Evolutionary conservation across 2,329 filamentous ascomycete genomes (phyloP), one percentile per base, ranked within the genome.

Genomic region (Helotiales sp.): DNA sequence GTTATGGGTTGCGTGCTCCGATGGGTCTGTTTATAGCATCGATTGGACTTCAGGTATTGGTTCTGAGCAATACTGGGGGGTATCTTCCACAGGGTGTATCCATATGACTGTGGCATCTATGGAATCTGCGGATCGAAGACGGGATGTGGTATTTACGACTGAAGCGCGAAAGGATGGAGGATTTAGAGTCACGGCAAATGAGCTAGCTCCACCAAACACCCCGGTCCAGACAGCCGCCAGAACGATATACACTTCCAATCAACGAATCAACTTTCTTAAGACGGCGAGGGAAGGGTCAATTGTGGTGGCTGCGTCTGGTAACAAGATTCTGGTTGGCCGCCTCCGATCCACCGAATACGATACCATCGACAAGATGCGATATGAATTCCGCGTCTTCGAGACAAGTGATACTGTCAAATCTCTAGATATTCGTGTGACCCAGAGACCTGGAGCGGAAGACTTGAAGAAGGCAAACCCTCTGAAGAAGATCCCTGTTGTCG

Each of bases 351-450:
- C 75, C 17, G 74, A 75, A 17, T 72, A 76, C 47, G 70, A 76
- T 13, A 76, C 77, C 2, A 67, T 84, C 37, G 76, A 78, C n/a
- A 79, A 82, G 43, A 77, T 86, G 22, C 79, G 80, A 47, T 89
- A 86, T 74, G 84, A 87, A 55, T 86, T 89, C 72, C 85, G 84
- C 69, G 83, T 84, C 17, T 85, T 90, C 66, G 85, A 88, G 64
- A 80, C 82, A 17, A 85, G 87, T 2, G 88, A 92, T 71, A 83
- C 86, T 49, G 86, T 94, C 61, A 88, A 87, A 30, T 89, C 87
- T 67, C 79, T 93, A 52, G 90, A 96, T 74, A 77, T 91, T 61
- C 85, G 87, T 70, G 79, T 80, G 64, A 82, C 70, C 24, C 52
- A 72, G 50, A 74, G 76, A 67, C 65, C 55, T 6, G 28, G 47